Evolutionary conservation across 441 rosid genomes (phyloP).

Genomic region (Francoa sonchifolia): DNA sequence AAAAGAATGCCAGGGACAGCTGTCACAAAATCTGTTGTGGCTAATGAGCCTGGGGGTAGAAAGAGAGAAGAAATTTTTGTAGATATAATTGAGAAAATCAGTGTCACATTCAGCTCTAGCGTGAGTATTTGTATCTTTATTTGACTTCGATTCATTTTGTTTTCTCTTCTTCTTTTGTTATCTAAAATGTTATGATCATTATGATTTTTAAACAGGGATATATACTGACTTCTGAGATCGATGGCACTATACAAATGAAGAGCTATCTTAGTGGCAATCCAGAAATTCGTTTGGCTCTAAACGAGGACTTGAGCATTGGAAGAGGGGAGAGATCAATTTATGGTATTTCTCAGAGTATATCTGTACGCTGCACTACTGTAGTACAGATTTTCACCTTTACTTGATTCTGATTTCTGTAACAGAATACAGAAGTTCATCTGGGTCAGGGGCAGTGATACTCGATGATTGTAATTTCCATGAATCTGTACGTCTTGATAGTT

Average conservation of each 20-base stretch:
- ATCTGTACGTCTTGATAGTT: constrained; percentile 92
- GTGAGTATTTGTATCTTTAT: constrained; percentile 32
- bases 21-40: constrained; percentile 92
- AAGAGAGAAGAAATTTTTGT: constrained; percentile 95
- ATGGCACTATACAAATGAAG: constrained; percentile 99
- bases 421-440: constrained; percentile 87
- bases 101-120: constrained; percentile 94
- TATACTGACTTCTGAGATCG: constrained; percentile 89
- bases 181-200: neutral
- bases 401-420: constrained; percentile 16
- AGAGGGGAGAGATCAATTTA: constrained; percentile 67
- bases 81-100: constrained; percentile 92
- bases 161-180: neutral
- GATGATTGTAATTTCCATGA: constrained; percentile 99
- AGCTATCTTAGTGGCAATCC: constrained; percentile 92
- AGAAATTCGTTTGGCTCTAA: constrained; percentile 89
- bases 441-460: constrained; percentile 74
- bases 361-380: too few relatives aligned
- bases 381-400: too few relatives aligned
- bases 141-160: neutral
- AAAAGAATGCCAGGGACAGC: constrained; percentile 97
- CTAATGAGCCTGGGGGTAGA: constrained; percentile 86
- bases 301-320: constrained; percentile 82
- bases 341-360: too few relatives aligned
- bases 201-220: constrained; percentile 53